These are phyloP conservation scores for Elymus sibiricus DNA, from an alignment of 176 grass and related monocot genomes.

Conservation along the genomic window DNA sequence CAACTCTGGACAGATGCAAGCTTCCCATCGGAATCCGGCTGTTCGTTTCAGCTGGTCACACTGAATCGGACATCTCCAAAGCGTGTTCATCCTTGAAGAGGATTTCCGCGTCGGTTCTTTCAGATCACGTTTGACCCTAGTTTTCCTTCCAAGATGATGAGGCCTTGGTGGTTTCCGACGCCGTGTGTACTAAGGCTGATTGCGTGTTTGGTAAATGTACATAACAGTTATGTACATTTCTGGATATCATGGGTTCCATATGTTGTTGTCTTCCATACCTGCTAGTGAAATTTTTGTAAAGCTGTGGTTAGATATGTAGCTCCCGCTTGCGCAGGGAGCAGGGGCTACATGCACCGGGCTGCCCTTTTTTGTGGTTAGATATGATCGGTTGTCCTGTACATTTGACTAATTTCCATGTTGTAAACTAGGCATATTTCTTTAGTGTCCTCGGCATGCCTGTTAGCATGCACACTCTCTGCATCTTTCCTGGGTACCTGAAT, in stretches of 20 bases:
- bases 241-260: constrained; percentile 19
- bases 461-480: neutral
- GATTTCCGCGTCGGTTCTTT: constrained; percentile 61
- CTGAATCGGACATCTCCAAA: constrained; percentile 61
- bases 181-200: neutral
- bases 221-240: constrained; percentile 53
- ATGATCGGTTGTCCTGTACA: constrained; percentile 13
- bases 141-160: neutral
- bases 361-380: neutral
- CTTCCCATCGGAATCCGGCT: constrained; percentile 76
- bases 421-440: neutral
- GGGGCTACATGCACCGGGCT: too few species aligned
- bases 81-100: constrained; percentile 62
- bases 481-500: neutral
- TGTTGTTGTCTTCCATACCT: constrained; percentile 24
- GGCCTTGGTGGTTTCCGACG: neutral
- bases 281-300: constrained; percentile 34
- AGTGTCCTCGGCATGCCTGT: neutral
- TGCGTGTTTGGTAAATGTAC: constrained; percentile 45
- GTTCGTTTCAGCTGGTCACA: constrained; percentile 70
- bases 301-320: too few species aligned
- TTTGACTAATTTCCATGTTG: constrained; percentile 1
- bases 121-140: constrained; percentile 36
- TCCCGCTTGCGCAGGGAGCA: too few species aligned
- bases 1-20: constrained; percentile 70